Evolutionary conservation across 257 asterid species (phyloP), one percentile per base, ranked within the genome.

Genomic region (Nicotiana obtusifolia): DNA sequence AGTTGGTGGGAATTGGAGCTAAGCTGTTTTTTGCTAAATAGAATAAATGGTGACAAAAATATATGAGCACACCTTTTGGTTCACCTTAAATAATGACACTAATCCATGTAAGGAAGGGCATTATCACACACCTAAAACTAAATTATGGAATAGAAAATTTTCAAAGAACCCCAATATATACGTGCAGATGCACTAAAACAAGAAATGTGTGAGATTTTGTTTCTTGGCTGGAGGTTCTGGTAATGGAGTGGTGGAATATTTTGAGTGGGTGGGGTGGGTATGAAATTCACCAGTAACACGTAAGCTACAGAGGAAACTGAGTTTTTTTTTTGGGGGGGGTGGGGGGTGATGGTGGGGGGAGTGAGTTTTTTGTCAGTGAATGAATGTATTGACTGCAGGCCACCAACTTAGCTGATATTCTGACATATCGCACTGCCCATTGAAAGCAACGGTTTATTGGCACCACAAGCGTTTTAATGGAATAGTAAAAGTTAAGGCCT

Each of bases 1-100:
- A 82, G 87, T 81, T 82, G 85, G 85, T 81, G 89, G 83, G 89
- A 86, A 85, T 85, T 85, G 83, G 87, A 83, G 84, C 54, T 76
- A 77, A 73, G 37, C 78, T 73, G 79, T 13, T 26, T 71, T 24
- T 47, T 49, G 59, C 41, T 14, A 49, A 47, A 47, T 56, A 11
- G 35, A 71, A 71, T 71, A 44, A 44, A 44, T 44, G 77, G 24
- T 14, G 61, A 73, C 61, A 73, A 71, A 22, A 73, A 47, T 37
- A 41, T 41, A 44, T 41, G 10, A 15, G 75, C 49, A 30, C 24
- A 65, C 75, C 44, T 17, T 31, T 65, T 31, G 14, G 49, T 31
- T 31, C 49, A 31, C 49, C 49, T 65, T 5, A 65, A 65, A 20
- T 73, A 2, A 26, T 24, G 44, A 24, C 62, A 75, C 62, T 49